These are phyloP conservation scores for Dalbergia cochinchinensis DNA, from an alignment of 306 rosid genomes.

Conservation along the genomic window DNA sequence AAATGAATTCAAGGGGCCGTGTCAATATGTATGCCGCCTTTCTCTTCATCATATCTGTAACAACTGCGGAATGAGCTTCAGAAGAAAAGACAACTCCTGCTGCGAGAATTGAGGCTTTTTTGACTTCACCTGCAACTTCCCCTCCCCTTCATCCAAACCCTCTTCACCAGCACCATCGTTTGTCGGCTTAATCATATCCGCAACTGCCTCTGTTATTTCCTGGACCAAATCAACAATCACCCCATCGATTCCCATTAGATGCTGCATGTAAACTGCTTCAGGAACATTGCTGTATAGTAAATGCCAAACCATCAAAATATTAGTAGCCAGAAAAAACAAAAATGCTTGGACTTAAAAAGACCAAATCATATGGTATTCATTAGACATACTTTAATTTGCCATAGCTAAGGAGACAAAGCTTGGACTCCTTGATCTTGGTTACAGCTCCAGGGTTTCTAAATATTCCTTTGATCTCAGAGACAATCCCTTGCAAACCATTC, in stretches of 20 bases:
- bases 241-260: constrained; percentile 92
- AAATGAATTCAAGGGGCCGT: neutral
- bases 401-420: constrained; percentile 81
- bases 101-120: constrained; percentile 78
- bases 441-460: constrained; percentile 78
- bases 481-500: constrained; percentile 89
- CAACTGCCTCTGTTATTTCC: constrained; percentile 80
- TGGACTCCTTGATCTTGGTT: constrained; percentile 73
- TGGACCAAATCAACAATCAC: constrained; percentile 86
- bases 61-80: constrained; percentile 84
- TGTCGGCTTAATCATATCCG: constrained; percentile 61
- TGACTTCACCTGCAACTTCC: constrained; percentile 48
- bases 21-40: too few species aligned
- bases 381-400: constrained; percentile 80
- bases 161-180: constrained; percentile 52
- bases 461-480: constrained; percentile 79
- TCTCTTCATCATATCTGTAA: constrained; percentile 52
- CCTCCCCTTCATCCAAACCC: constrained; percentile 51
- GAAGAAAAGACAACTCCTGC: constrained; percentile 79
- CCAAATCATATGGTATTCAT: too few species aligned
- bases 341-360: neutral
- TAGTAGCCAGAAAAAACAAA: neutral
- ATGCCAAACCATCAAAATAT: neutral
- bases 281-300: constrained; percentile 72
- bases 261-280: constrained; percentile 90